A percentile compares a stretch with the other conserved stretches of the same genome.
These are phyloP conservation scores for Benincasa hispida DNA, from an alignment of 306 rosid genomes.

Conservation along the genomic window DNA sequence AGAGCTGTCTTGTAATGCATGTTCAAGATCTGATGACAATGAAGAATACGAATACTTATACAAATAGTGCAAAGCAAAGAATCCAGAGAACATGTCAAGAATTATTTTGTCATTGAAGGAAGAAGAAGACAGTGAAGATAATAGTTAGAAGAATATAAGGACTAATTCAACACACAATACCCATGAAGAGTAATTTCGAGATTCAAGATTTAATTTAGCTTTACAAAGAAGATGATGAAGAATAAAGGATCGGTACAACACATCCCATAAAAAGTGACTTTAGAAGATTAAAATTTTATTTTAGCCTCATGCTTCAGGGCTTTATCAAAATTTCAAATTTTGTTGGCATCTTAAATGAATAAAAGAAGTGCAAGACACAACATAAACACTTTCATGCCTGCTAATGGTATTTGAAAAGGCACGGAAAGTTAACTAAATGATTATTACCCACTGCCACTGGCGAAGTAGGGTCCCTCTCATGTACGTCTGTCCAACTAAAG, in stretches of 20 bases:
- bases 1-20: background rate
- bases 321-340: background rate
- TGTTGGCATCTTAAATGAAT: background rate
- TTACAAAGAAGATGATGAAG: background rate
- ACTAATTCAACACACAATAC: background rate
- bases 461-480: slow-evolving; percentile 33
- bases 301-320: background rate
- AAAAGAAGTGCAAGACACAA: background rate
- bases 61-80: background rate
- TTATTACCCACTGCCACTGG: slow-evolving; percentile 36
- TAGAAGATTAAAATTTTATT: background rate
- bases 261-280: background rate
- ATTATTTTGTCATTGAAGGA: background rate
- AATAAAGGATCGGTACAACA: background rate
- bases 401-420: background rate
- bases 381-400: background rate
- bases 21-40: background rate
- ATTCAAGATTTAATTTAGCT: background rate
- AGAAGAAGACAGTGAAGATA: background rate
- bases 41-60: background rate
- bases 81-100: background rate
- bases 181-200: background rate
- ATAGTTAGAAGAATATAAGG: background rate
- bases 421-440: background rate
- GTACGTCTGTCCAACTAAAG: slow-evolving; percentile 63